These are phyloP conservation scores for Fusarium keratoplasticum DNA, from an alignment of 2,329 filamentous ascomycete species.

Conservation along the genomic window DNA sequence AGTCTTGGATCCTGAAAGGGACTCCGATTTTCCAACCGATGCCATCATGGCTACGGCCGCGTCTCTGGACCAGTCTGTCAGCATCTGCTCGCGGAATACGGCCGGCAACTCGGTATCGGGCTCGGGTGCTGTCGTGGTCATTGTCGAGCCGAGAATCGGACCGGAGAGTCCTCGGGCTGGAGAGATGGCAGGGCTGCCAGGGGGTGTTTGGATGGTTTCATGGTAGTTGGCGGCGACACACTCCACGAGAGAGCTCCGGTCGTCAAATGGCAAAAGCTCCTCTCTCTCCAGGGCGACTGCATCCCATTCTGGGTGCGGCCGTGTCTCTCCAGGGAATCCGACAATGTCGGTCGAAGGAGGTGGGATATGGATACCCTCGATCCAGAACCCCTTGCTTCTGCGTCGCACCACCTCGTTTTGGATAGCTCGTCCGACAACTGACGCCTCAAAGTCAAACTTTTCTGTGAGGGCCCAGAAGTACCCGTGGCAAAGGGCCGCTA, in stretches of 20 bases:
- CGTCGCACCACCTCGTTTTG: slow-evolving; percentile 81
- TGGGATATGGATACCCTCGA: slow-evolving; percentile 78
- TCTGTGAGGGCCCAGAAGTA: slow-evolving; percentile 87
- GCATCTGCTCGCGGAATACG: slow-evolving; percentile 79
- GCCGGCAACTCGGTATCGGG: slow-evolving; percentile 70
- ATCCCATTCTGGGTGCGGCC: slow-evolving; percentile 59
- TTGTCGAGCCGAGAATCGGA: slow-evolving; percentile 67
- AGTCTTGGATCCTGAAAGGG: slow-evolving; percentile 79
- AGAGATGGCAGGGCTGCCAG: slow-evolving; percentile 76
- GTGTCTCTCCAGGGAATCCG: slow-evolving; percentile 61
- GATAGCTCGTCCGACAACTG: slow-evolving; percentile 76
- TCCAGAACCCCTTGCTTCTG: slow-evolving; percentile 81
- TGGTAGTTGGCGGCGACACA: slow-evolving; percentile 80
- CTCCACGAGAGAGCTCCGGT: slow-evolving; percentile 77
- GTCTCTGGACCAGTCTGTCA: slow-evolving; percentile 84
- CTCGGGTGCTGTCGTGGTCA: slow-evolving; percentile 54
- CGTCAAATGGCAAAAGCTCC: slow-evolving; percentile 79
- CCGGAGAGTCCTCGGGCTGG: slow-evolving; percentile 73
- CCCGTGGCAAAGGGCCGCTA: slow-evolving; percentile 87
- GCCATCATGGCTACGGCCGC: slow-evolving; percentile 75
- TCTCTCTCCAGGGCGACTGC: slow-evolving; percentile 69
- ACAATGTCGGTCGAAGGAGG: slow-evolving; percentile 73
- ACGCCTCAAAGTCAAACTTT: slow-evolving; percentile 80
- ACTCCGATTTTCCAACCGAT: slow-evolving; percentile 77
- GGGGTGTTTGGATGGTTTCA: slow-evolving; percentile 69